Percentiles rank a stretch among this genome's conserved stretches.
phyloP scores from a whole-genome alignment of 2,329 filamentous ascomycete genomes.

The Trichoderma sp. region DNA sequence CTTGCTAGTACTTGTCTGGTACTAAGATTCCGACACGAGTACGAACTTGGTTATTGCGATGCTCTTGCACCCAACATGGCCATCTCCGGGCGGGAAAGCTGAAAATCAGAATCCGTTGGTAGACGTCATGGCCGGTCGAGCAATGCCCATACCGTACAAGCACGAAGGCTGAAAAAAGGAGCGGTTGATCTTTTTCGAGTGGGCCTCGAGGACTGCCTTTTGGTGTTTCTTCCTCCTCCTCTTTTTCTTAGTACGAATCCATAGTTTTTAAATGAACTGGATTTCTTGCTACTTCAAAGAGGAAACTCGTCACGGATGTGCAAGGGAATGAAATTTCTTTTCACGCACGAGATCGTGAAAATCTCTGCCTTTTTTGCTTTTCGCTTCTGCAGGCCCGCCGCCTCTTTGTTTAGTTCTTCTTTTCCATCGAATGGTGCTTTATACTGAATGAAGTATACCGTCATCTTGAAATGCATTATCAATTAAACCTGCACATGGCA shows the following conservation, averaged over 20 bases:
- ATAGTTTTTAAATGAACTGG: not conserved
- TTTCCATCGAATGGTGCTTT: not conserved
- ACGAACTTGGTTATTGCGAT: not conserved
- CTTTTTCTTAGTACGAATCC: not conserved
- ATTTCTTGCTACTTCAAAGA: slow-evolving; percentile 1
- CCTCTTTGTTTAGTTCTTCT: not conserved
- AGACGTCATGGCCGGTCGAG: not conserved
- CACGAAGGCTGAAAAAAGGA: not conserved
- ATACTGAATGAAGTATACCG: not conserved
- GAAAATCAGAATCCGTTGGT: not conserved
- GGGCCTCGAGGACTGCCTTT: not conserved
- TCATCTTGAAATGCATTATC: not conserved
- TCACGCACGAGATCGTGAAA: not conserved
- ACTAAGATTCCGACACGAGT: not conserved
- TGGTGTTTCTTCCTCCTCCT: not conserved
- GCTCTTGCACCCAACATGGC: not conserved
- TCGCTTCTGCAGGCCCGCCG: not conserved
- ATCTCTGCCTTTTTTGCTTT: not conserved
- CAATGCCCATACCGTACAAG: not conserved
- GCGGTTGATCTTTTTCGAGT: not conserved
- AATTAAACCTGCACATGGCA: not conserved
- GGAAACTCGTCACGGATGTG: not conserved
- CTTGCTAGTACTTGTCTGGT: not conserved
- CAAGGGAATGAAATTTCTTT: not conserved
- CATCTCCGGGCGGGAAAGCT: not conserved